These are phyloP conservation scores for Geotrichum citri-aurantii DNA, from an alignment of 1,139 yeast genomes.

Conservation along the genomic window DNA sequence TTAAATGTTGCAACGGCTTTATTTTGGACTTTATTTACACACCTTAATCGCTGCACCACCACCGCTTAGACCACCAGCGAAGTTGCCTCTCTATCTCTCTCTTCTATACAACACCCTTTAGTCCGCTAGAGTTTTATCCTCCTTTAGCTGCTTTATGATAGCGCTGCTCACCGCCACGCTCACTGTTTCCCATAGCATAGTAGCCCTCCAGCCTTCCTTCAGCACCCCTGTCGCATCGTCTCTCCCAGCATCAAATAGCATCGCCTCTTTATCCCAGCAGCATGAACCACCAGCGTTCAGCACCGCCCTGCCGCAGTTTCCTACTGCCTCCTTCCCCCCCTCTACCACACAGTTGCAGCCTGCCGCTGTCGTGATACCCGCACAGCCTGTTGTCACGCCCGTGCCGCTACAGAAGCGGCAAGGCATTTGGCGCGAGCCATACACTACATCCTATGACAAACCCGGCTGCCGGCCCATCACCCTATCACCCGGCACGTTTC, in stretches of 20 bases:
- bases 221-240: background rate
- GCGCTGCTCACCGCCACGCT: background rate
- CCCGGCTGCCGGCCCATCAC: slow-evolving; percentile 23
- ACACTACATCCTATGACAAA: background rate
- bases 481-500: slow-evolving; percentile 19
- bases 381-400: background rate
- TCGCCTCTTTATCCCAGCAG: background rate
- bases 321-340: background rate
- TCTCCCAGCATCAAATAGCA: background rate
- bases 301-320: background rate
- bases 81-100: slow-evolving; percentile 13
- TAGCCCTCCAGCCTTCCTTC: background rate
- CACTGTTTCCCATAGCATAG: background rate
- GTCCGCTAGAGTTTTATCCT: background rate
- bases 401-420: background rate
- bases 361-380: background rate
- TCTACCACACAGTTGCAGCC: background rate
- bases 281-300: background rate
- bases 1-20: background rate
- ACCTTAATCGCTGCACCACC: background rate
- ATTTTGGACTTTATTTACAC: background rate
- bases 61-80: background rate
- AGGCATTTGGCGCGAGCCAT: slow-evolving; percentile 15
- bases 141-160: background rate
- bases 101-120: background rate